A percentile compares a stretch with the other conserved stretches of the same genome.
Conservation (phyloP, 192 early-diverging fungal genomes). For the Coemansia erecta region DNA sequence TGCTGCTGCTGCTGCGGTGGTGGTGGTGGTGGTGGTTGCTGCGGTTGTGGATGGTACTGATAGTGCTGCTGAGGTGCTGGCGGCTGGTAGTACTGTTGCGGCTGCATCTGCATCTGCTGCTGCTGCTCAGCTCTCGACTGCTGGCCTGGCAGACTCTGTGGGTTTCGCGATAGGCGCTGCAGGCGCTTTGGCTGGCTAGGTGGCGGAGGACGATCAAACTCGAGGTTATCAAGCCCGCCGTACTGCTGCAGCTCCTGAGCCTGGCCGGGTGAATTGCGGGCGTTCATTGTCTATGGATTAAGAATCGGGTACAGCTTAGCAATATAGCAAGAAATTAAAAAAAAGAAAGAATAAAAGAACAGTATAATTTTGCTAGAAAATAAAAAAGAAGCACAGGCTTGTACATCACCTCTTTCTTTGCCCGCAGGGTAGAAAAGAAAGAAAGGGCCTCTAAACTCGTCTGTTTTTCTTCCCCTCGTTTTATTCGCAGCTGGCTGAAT, state of each 20-base stretch:
- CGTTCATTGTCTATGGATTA: slow-evolving; percentile 32
- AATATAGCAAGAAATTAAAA: neutral
- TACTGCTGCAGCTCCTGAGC: slow-evolving; percentile 18
- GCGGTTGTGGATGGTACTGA: slow-evolving; percentile 14
- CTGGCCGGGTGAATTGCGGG: slow-evolving; percentile 18
- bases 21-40: slow-evolving; percentile 9
- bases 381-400: slow-evolving; percentile 4
- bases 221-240: slow-evolving; percentile 16
- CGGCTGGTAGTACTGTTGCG: slow-evolving; percentile 15
- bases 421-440: neutral
- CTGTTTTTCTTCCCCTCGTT: neutral
- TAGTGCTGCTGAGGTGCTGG: slow-evolving; percentile 12
- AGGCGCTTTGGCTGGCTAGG: slow-evolving; percentile 35
- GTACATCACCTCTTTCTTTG: no score
- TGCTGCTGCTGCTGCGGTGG: slow-evolving; percentile 3
- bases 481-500: no score
- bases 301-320: neutral
- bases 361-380: neutral
- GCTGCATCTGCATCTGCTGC: slow-evolving; percentile 9
- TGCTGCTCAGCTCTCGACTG: slow-evolving; percentile 7
- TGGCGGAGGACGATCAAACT: slow-evolving; percentile 39
- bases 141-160: slow-evolving; percentile 7
- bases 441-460: neutral
- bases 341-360: neutral
- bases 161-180: slow-evolving; percentile 34